phyloP scores from a whole-genome alignment of 2,329 filamentous ascomycete genomes.

The Cryoendolithus antarcticus region DNA sequence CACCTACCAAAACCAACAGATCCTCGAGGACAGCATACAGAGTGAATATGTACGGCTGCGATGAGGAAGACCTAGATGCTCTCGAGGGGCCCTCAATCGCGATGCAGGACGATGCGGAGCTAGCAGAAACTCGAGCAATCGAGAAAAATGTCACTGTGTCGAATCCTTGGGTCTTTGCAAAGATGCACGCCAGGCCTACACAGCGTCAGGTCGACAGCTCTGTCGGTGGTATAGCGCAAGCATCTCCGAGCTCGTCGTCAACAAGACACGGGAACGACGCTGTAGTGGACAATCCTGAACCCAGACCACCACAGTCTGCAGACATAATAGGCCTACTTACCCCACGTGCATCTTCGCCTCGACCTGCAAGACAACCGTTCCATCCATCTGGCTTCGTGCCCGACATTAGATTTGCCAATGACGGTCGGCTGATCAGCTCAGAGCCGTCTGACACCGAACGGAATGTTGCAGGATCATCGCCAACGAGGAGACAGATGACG shows the following conservation, averaged over 20 bases:
- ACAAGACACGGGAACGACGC: background rate
- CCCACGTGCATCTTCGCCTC: slow-evolving; percentile 21
- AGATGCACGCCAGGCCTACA: slow-evolving; percentile 27
- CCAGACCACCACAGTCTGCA: background rate
- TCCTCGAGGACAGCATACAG: slow-evolving; percentile 5
- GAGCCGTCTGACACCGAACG: background rate
- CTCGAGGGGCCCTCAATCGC: slow-evolving; percentile 9
- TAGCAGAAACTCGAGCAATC: slow-evolving; percentile 21
- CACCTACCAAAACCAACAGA: no score
- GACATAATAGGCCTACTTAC: slow-evolving; percentile 11
- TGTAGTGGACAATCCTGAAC: background rate
- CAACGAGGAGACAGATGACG: no score
- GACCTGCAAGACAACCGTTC: slow-evolving; percentile 7
- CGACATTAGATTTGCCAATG: slow-evolving; percentile 9
- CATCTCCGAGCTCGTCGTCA: background rate
- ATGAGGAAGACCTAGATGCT: slow-evolving; percentile 22
- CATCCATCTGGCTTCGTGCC: slow-evolving; percentile 14
- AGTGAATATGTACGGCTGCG: slow-evolving; percentile 25
- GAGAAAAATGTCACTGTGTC: slow-evolving; percentile 24
- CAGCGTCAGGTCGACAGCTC: background rate
- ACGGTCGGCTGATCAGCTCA: slow-evolving; percentile 10
- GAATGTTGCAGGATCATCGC: no score
- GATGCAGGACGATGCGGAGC: slow-evolving; percentile 12
- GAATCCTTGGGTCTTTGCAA: slow-evolving; percentile 40
- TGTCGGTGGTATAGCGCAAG: slow-evolving; percentile 1